Evolutionary conservation across 1,284 basidiomycete species (phyloP), one percentile per base, ranked within the genome.

Genomic region (Rhodofomes roseus): DNA sequence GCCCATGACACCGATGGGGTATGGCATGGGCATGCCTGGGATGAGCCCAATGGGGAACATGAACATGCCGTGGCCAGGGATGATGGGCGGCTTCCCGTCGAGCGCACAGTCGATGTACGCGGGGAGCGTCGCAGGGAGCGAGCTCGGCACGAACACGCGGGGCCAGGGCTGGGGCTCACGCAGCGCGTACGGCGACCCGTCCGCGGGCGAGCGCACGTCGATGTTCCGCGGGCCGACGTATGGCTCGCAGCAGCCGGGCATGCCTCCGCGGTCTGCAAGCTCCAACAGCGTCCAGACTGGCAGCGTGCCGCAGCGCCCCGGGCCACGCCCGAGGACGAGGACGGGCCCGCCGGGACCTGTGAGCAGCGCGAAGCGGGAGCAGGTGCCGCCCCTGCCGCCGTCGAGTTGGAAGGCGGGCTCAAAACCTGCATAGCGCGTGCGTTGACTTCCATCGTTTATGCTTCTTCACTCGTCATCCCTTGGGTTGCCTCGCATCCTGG

Each of bases 161-260:
- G 68, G 71, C 8, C 73, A 68, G 18, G 76, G 81, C n/a, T 87
- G 87, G 86, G 81, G 76, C 56, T 79, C 83, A 9, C 77, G 78
- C 61, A 90, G 87, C 65, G 83, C 81, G 55, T 90, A 89, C 65
- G 90, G 88, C 14, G 87, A 64, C 58, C 63, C 64, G 48, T 61
- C 61, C 18, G 86, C 60, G 68, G 79, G n/a, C 72, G 70, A 71
- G 39, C 69, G 73, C 29, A 59, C 72, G 52, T 69, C 71, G 36
- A 65, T 66, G 57, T 61, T 60, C 54, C 55, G 66, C 43, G 63
- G 52, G 56, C 62, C 62, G 43, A 72, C 57, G 65, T 66, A 61
- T 62, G 68, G 63, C 67, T 62, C 63, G 54, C 55, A 59, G 58
- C 63, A 59, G 63, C 60, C 36, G 64, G 62, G 54, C 58, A 62